These are phyloP conservation scores for Pythium oligandrum DNA, from an alignment of 352 stramenopile genomes.

Conservation along the genomic window DNA sequence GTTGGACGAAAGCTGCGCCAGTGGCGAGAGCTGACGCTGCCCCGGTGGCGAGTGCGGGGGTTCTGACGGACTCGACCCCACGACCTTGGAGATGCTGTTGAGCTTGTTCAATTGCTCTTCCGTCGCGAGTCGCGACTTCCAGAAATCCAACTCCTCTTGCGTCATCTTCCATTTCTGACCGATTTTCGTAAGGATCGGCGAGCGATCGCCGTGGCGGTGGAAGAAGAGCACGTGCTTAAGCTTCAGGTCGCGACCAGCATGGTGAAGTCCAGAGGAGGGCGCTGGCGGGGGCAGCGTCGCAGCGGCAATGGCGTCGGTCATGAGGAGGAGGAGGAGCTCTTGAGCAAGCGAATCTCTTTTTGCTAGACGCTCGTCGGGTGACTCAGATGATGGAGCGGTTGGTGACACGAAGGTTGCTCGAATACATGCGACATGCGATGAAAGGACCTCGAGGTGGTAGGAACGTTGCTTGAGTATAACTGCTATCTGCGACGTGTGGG, in stretches of 20 bases:
- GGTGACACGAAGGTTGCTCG: slow-evolving; percentile 21
- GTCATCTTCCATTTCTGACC: slow-evolving; percentile 48
- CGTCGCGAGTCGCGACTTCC: slow-evolving; percentile 49
- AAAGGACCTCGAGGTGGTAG: too few species aligned
- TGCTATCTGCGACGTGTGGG: slow-evolving; percentile 17
- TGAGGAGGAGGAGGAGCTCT: too few species aligned
- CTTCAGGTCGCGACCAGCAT: slow-evolving; percentile 24
- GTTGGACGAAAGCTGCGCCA: slow-evolving; percentile 55
- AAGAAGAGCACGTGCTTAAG: slow-evolving; percentile 75
- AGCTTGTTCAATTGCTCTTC: slow-evolving; percentile 40
- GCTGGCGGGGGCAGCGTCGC: slow-evolving; percentile 5
- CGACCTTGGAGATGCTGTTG: slow-evolving; percentile 35
- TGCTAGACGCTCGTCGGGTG: too few species aligned
- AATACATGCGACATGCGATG: background rate
- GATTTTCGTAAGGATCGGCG: slow-evolving; percentile 60
- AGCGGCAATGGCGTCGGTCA: background rate
- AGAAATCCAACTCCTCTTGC: slow-evolving; percentile 55
- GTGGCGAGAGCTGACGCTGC: slow-evolving; percentile 36
- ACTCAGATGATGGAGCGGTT: background rate
- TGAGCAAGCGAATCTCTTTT: too few species aligned
- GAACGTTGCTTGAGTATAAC: too few species aligned
- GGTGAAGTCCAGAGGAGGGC: background rate
- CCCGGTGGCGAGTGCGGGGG: slow-evolving; percentile 37
- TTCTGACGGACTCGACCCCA: slow-evolving; percentile 39
- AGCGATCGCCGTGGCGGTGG: slow-evolving; percentile 77